Percentiles rank a stretch among this genome's conserved stretches.
These are phyloP conservation scores for Telfairia occidentalis DNA, from an alignment of 331 rosid species.

Conservation along the genomic window DNA sequence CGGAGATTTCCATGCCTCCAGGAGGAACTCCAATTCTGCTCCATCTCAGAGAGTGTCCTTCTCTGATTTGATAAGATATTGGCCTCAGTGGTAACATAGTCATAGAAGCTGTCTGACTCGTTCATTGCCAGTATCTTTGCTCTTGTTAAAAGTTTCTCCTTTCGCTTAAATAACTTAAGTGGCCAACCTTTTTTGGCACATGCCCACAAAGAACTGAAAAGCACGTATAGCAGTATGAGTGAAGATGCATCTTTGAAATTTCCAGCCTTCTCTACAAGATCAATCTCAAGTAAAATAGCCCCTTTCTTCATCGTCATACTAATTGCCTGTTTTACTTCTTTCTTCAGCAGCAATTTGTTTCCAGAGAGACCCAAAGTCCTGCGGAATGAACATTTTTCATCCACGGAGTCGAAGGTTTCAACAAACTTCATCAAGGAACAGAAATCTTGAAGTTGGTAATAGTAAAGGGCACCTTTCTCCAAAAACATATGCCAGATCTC, in stretches of 20 bases:
- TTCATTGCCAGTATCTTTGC: slow-evolving; percentile 42
- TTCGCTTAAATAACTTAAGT: slow-evolving; percentile 31
- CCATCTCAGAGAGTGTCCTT: slow-evolving; percentile 6
- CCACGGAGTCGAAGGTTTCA: slow-evolving; percentile 36
- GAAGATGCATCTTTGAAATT: slow-evolving; percentile 33
- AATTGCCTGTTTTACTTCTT: slow-evolving; percentile 33
- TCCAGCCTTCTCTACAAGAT: slow-evolving; percentile 50
- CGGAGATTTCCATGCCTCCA: slow-evolving; percentile 21
- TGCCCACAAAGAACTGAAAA: slow-evolving; percentile 57
- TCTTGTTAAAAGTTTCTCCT: slow-evolving; percentile 29
- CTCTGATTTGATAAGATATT: slow-evolving; percentile 35
- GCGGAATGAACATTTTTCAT: slow-evolving; percentile 40
- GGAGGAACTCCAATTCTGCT: slow-evolving; percentile 32
- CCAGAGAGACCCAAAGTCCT: slow-evolving; percentile 22
- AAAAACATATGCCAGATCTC: slow-evolving; percentile 35
- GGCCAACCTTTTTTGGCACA: slow-evolving; percentile 62
- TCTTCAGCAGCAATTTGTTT: slow-evolving; percentile 31
- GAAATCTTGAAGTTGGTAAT: slow-evolving; percentile 25
- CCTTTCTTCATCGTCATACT: slow-evolving; percentile 34
- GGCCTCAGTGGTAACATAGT: slow-evolving; percentile 34
- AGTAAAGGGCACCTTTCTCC: slow-evolving; percentile 41
- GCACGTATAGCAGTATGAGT: slow-evolving; percentile 29
- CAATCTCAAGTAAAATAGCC: slow-evolving; percentile 27
- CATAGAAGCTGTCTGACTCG: slow-evolving; percentile 24
- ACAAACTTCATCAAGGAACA: slow-evolving; percentile 47